Percentiles rank a stretch among this genome's conserved stretches.
Conservation (phyloP, 1,139 yeast genomes). For the Geotrichum reessii region DNA sequence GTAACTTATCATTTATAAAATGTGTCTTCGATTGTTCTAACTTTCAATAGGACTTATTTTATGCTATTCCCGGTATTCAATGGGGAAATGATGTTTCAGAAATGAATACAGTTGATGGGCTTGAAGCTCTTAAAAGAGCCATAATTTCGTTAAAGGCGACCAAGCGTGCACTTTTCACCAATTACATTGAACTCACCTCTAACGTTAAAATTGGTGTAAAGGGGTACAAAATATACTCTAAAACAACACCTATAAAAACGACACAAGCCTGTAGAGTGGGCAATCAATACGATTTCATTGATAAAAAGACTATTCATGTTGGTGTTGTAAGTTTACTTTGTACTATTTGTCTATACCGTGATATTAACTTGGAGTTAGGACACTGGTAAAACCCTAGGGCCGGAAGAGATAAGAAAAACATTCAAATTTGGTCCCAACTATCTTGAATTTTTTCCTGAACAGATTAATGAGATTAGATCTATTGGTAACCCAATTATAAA, state of each 20-base stretch:
- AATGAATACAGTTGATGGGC: slow-evolving; percentile 5
- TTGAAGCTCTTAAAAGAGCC: slow-evolving; percentile 1
- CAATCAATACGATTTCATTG: slow-evolving; percentile 39
- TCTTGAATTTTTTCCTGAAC: slow-evolving; percentile 40
- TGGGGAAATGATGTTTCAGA: slow-evolving; percentile 3
- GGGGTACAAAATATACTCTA: slow-evolving; percentile 62
- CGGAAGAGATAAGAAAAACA: slow-evolving; percentile 37
- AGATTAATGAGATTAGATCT: slow-evolving; percentile 34
- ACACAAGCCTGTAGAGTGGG: slow-evolving; percentile 38
- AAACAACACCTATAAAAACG: slow-evolving; percentile 46
- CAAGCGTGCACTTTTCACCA: slow-evolving; percentile 56
- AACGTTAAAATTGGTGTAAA: slow-evolving; percentile 57
- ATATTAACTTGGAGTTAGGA: slow-evolving; percentile 9
- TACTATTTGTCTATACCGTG: background rate
- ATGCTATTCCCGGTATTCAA: slow-evolving; percentile 7
- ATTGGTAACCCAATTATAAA: slow-evolving; percentile 45
- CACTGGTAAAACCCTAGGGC: slow-evolving; percentile 44
- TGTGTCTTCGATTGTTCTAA: background rate
- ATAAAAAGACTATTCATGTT: slow-evolving; percentile 42
- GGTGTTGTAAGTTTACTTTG: slow-evolving; percentile 8
- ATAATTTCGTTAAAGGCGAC: slow-evolving; percentile 38
- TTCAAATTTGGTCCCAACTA: slow-evolving; percentile 45
- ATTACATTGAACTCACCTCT: slow-evolving; percentile 50
- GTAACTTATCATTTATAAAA: background rate
- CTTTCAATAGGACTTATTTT: slow-evolving; percentile 6